These are phyloP conservation scores for Alternaria gaisen DNA, from an alignment of 2,329 filamentous ascomycete genomes.

Conservation along the genomic window DNA sequence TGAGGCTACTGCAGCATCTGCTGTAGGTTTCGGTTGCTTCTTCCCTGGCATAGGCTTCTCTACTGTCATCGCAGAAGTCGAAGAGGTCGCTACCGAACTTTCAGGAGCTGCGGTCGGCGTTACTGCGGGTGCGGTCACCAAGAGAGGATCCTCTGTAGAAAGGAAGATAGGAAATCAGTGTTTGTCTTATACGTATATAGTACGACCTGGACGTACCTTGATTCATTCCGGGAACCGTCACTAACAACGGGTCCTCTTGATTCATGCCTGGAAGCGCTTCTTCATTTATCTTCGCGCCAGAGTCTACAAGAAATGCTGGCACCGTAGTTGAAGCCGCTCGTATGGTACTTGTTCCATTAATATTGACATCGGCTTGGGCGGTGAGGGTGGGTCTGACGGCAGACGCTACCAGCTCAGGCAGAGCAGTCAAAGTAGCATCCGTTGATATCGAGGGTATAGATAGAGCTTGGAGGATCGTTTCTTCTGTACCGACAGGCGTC, in stretches of 20 bases:
- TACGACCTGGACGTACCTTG: background rate
- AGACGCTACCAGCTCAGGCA: background rate
- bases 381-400: background rate
- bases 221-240: conserved; percentile 2
- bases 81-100: background rate
- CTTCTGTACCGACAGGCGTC: background rate
- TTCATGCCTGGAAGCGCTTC: conserved; percentile 16
- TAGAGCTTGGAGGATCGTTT: background rate
- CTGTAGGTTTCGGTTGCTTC: conserved; percentile 16
- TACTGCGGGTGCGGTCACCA: background rate
- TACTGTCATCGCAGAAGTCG: background rate
- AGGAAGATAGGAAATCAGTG: background rate
- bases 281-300: background rate
- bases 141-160: background rate
- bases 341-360: background rate
- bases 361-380: background rate
- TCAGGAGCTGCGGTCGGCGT: background rate
- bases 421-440: background rate
- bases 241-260: conserved; percentile 7
- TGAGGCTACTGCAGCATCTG: conserved; percentile 3
- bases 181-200: background rate
- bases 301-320: background rate
- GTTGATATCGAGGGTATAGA: background rate
- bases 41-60: conserved; percentile 16
- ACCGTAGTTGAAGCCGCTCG: background rate